Conservation (phyloP, 352 stramenopile species). For the Elongisporangium senticosum region DNA sequence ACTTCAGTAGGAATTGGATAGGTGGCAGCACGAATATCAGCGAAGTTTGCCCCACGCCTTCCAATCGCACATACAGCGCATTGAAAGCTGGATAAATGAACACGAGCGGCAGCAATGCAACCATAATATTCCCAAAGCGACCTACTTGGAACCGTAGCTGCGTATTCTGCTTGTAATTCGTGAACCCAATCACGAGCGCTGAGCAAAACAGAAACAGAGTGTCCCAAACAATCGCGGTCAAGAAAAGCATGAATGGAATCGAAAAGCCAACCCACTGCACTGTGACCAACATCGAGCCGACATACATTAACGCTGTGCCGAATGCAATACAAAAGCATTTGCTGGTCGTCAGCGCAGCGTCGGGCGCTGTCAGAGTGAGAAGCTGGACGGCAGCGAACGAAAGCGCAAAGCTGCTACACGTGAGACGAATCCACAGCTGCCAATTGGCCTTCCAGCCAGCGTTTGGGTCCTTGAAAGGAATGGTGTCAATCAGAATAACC, state of each 20-base stretch:
- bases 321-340: slow-evolving; percentile 10
- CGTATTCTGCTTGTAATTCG: too few relatives aligned
- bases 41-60: neutral
- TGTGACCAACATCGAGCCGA: slow-evolving; percentile 8
- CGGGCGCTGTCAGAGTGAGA: slow-evolving; percentile 7
- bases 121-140: neutral
- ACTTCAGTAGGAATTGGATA: slow-evolving; percentile 1
- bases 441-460: slow-evolving; percentile 11
- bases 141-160: too few relatives aligned
- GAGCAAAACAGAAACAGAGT: too few relatives aligned
- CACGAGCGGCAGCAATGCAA: neutral
- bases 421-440: neutral
- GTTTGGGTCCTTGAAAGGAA: slow-evolving; percentile 7
- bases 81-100: slow-evolving; percentile 1
- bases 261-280: slow-evolving; percentile 14
- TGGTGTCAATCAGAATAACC: slow-evolving; percentile 8
- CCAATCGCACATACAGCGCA: neutral
- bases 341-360: too few relatives aligned
- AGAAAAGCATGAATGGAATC: slow-evolving; percentile 18
- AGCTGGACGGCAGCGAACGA: slow-evolving; percentile 10
- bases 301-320: neutral
- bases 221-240: slow-evolving; percentile 5
- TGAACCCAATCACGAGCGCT: too few relatives aligned
- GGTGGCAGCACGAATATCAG: slow-evolving; percentile 3
- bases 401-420: slow-evolving; percentile 9